Conservation (phyloP, 108 stramenopile species). For the Craspedostauros australis region DNA sequence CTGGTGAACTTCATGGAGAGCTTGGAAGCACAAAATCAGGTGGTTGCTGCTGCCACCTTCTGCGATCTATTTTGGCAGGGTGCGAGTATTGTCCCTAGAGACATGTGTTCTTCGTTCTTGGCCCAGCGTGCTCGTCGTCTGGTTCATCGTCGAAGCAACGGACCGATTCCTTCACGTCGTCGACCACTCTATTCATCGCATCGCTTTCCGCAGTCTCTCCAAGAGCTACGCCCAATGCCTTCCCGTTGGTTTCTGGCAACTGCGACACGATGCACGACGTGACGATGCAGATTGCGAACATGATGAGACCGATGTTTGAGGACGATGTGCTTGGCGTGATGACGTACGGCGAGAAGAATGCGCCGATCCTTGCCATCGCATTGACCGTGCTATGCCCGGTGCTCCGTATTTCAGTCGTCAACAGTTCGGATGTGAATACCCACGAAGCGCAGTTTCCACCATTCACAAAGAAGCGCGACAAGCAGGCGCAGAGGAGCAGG, state of each 20-base stretch:
- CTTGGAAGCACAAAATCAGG: too few species aligned
- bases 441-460: slow-evolving; percentile 54
- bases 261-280: slow-evolving; percentile 29
- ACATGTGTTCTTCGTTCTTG: too few species aligned
- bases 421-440: slow-evolving; percentile 72
- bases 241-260: slow-evolving; percentile 62
- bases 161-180: too few species aligned
- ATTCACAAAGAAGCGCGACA: slow-evolving; percentile 69
- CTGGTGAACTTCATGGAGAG: too few species aligned
- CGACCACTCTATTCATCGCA: too few species aligned
- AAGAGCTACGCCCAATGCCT: slow-evolving; percentile 22
- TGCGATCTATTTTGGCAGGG: too few species aligned
- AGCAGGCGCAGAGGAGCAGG: slow-evolving; percentile 43
- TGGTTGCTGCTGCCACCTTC: too few species aligned
- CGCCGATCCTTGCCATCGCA: slow-evolving; percentile 41
- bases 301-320: slow-evolving; percentile 28
- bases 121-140: too few species aligned
- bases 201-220: too few species aligned
- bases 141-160: too few species aligned
- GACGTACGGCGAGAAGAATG: slow-evolving; percentile 31
- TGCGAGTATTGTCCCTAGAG: too few species aligned
- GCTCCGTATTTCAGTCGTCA: slow-evolving; percentile 66
- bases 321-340: slow-evolving; percentile 36
- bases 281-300: slow-evolving; percentile 37
- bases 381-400: slow-evolving; percentile 56